Percentiles rank a stretch among this genome's conserved stretches.
phyloP scores from a whole-genome alignment of 306 rosid genomes.

The Begonia fuchsioides region DNA sequence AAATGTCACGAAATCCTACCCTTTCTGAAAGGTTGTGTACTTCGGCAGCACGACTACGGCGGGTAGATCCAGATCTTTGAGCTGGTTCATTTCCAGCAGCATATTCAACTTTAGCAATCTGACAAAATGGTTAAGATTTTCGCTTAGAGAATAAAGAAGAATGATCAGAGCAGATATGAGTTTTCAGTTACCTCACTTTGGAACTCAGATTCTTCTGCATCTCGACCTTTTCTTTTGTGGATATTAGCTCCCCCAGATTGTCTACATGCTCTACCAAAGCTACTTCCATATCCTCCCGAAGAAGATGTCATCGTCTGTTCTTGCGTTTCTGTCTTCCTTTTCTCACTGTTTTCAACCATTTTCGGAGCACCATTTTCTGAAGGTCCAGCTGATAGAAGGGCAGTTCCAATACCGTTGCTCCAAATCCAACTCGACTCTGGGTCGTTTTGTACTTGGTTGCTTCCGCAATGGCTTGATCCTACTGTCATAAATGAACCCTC shows the following conservation, averaged over 20 bases:
- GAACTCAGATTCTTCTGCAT: slow-evolving; percentile 58
- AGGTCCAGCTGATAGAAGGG: slow-evolving; percentile 29
- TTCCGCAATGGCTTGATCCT: slow-evolving; percentile 67
- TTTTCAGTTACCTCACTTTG: slow-evolving; percentile 52
- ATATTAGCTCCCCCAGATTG: slow-evolving; percentile 36
- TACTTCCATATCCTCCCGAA: slow-evolving; percentile 66
- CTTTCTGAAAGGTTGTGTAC: slow-evolving; percentile 87
- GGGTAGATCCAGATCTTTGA: slow-evolving; percentile 36
- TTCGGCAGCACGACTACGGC: slow-evolving; percentile 67
- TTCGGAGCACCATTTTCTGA: slow-evolving; percentile 22
- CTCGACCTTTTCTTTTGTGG: slow-evolving; percentile 52
- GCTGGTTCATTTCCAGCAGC: slow-evolving; percentile 32
- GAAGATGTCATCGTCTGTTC: slow-evolving; percentile 53
- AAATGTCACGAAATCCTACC: slow-evolving; percentile 24
- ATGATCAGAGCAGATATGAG: not conserved
- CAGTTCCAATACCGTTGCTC: slow-evolving; percentile 27
- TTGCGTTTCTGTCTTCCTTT: slow-evolving; percentile 30
- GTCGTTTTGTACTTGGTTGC: slow-evolving; percentile 48
- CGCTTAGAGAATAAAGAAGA: not conserved
- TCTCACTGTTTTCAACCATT: slow-evolving; percentile 18
- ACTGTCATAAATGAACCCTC: slow-evolving; percentile 52
- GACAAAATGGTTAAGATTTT: not conserved
- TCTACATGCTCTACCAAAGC: slow-evolving; percentile 38
- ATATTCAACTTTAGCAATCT: slow-evolving; percentile 56
- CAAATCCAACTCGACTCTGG: slow-evolving; percentile 31